Percentiles rank a stretch among this genome's conserved stretches.
Evolutionary conservation across 192 early-diverging fungal genomes (phyloP).

Genomic region (Diversispora epigaea): DNA sequence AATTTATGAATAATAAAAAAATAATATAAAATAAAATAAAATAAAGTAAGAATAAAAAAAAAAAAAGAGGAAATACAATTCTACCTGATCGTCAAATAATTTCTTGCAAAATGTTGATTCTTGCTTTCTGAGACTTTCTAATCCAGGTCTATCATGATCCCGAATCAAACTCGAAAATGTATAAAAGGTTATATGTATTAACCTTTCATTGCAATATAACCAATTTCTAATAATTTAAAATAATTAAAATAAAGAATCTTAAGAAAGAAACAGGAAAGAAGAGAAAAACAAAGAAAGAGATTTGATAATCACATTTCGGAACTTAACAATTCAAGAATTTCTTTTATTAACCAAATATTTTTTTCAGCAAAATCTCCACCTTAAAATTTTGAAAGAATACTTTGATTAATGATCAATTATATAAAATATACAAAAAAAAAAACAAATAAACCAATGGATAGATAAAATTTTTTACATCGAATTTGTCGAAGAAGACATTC

Average conservation of each 20-base stretch:
- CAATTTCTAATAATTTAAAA: neutral
- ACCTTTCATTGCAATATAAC: constrained; percentile 5
- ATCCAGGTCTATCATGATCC: neutral
- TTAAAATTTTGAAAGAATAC: neutral
- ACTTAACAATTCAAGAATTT: neutral
- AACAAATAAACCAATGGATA: neutral
- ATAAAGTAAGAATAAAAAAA: neutral
- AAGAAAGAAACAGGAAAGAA: neutral
- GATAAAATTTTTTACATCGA: neutral
- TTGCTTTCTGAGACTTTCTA: neutral
- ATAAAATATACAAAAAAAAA: neutral
- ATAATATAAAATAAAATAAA: neutral
- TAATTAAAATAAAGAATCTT: neutral
- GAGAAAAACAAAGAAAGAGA: neutral
- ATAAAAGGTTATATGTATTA: constrained; percentile 15
- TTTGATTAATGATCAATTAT: neutral
- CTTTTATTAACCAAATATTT: constrained; percentile 11
- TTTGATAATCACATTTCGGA: neutral
- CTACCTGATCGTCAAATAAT: constrained; percentile 1
- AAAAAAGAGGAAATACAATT: neutral
- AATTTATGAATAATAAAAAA: neutral
- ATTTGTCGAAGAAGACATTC: constrained; percentile 8
- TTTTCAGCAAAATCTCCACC: constrained; percentile 1
- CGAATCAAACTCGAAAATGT: constrained; percentile 10
- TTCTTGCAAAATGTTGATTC: constrained; percentile 4